A percentile compares a stretch with the other conserved stretches of the same genome.
These are phyloP conservation scores for Pseudogymnoascus sp. DNA, from an alignment of 2,329 filamentous ascomycete genomes.

Conservation along the genomic window DNA sequence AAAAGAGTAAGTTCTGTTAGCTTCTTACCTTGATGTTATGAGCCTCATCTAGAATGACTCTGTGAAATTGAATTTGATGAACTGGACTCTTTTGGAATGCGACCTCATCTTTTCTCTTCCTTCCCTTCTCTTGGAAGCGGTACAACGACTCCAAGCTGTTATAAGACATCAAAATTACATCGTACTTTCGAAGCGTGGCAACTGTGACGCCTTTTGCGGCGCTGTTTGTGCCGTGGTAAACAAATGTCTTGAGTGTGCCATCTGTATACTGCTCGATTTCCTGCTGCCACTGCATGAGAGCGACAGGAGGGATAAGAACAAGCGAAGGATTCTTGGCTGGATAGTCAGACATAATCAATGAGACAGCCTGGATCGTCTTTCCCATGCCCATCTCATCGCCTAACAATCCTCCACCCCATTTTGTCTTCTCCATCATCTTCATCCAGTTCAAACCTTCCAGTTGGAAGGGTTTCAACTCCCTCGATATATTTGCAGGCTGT, in stretches of 20 bases:
- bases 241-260: constrained; percentile 79
- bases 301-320: constrained; percentile 86
- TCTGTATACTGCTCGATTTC: constrained; percentile 78
- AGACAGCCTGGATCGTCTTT: constrained; percentile 97
- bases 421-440: constrained; percentile 74
- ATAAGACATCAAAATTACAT: constrained; percentile 98
- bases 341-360: constrained; percentile 95
- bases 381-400: constrained; percentile 99
- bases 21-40: constrained; percentile 76
- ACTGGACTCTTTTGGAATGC: constrained; percentile 70
- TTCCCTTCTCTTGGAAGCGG: constrained; percentile 86
- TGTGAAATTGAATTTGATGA: constrained; percentile 79
- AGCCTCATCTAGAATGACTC: constrained; percentile 88
- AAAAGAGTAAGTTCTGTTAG: background rate
- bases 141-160: constrained; percentile 85
- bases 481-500: constrained; percentile 70
- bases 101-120: constrained; percentile 69
- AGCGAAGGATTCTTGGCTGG: constrained; percentile 75
- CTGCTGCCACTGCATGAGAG: constrained; percentile 88
- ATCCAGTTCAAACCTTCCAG: constrained; percentile 93
- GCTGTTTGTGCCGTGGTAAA: constrained; percentile 80
- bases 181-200: constrained; percentile 69
- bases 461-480: constrained; percentile 86
- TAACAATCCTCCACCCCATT: constrained; percentile 82
- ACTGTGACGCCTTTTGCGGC: constrained; percentile 70